Evolutionary conservation across 148 eudicot genomes (phyloP).

Genomic region (Euryodendron excelsum): DNA sequence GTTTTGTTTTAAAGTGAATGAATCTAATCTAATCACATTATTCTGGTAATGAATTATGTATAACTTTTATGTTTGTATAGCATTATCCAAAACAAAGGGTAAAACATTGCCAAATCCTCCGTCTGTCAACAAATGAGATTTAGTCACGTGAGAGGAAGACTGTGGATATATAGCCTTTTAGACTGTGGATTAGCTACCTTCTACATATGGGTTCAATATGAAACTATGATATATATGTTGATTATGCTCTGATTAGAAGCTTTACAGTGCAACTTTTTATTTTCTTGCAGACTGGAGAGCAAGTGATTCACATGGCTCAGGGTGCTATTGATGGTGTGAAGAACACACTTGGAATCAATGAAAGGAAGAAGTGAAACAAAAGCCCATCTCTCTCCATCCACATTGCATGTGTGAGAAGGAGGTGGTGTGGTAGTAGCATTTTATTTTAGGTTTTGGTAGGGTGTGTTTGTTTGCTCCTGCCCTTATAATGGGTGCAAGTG

Average conservation of each 20-base stretch:
- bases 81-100: too few species aligned
- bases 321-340: conserved; percentile 55
- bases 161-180: too few species aligned
- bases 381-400: background rate
- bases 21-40: too few species aligned
- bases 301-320: conserved; percentile 37
- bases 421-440: background rate
- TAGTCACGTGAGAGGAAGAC: too few species aligned
- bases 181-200: too few species aligned
- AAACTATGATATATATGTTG: background rate
- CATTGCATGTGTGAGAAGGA: background rate
- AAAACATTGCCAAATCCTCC: too few species aligned
- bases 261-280: background rate
- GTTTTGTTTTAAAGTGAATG: too few species aligned
- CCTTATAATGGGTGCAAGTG: too few species aligned
- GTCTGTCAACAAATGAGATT: too few species aligned
- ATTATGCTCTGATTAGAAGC: background rate
- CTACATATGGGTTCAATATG: background rate
- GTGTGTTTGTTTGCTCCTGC: background rate
- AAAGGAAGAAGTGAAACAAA: conserved; percentile 22
- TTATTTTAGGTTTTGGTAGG: background rate
- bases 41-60: too few species aligned
- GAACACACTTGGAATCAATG: conserved; percentile 46
- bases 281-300: conserved; percentile 39
- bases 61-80: too few species aligned